Evolutionary conservation across 2,329 filamentous ascomycete genomes (phyloP), one percentile per base, ranked within the genome.

Genomic region (Fusarium irregulare): DNA sequence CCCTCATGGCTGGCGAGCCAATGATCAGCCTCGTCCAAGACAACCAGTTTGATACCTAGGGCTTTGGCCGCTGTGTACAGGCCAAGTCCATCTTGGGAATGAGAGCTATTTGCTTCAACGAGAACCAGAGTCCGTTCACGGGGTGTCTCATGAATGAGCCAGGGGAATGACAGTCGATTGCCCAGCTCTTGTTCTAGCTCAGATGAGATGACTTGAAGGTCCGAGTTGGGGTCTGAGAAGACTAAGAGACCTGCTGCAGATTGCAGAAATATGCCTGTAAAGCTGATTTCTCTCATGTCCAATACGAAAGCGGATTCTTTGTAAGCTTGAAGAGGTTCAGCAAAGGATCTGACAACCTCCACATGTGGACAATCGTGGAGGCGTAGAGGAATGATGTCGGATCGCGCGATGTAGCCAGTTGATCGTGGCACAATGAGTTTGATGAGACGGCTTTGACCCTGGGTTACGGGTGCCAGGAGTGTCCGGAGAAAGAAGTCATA

Each of bases 41-140:
- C 56, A 6, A 59, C 21, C 56, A 59, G n/a, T 16, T 53, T 59
- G n/a, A 59, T 59, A 4, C 56, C 56, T 18, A 59, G 40, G 7
- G 56, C 21, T 41, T 40, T 42, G 7, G 56, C 56, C 7, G 47
- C 46, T 32, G 25, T 59, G 49, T 59, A 59, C 3, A 59, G 47
- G 4, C 56, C 56, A 23, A 53, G 37, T 53, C 56, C 56, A 37
- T 59, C 56, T 53, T 50, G 16, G 10, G 56, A 47, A 49, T 59
- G 56, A 30, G 56, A 59, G n/a, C 56, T 59, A 18, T 59, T 59
- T 20, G 56, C 56, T 45, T 59, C 56, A 20, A 59, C 56, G 10
- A 59, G 56, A 14, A 53, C 40, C 11, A 59, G 56, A 18, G 40
- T 59, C 13, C 37, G 37, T n/a, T 59, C 47, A 9, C 32, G 6